Conservation (phyloP, 2,329 filamentous ascomycete genomes). For the Fusarium drepaniforme region DNA sequence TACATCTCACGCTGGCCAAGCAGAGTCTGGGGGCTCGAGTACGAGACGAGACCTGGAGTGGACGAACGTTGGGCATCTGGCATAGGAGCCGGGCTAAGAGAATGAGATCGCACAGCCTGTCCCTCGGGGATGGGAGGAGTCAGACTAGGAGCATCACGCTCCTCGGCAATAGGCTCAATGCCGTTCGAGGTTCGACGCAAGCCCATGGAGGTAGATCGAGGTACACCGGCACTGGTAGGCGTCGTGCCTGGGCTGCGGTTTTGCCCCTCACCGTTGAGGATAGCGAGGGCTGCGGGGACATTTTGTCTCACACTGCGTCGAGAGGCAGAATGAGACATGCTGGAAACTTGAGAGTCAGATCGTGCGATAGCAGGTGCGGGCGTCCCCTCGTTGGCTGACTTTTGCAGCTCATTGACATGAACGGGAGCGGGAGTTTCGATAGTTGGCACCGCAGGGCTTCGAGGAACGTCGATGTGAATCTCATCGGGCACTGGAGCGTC, state of each 20-base stretch:
- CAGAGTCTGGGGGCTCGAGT: slow-evolving; percentile 66
- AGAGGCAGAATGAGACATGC: slow-evolving; percentile 27
- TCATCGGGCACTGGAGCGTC: slow-evolving; percentile 78
- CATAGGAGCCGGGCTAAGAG: slow-evolving; percentile 35
- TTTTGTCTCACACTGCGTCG: slow-evolving; percentile 39
- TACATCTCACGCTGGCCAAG: slow-evolving; percentile 68
- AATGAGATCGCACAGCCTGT: slow-evolving; percentile 13
- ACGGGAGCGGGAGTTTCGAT: slow-evolving; percentile 71
- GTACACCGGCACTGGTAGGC: slow-evolving; percentile 27
- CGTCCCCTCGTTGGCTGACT: slow-evolving; percentile 67
- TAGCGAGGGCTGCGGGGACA: slow-evolving; percentile 39
- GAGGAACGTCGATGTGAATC: slow-evolving; percentile 60
- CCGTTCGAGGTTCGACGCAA: slow-evolving; percentile 44
- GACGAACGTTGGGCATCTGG: slow-evolving; percentile 46
- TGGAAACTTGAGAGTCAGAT: slow-evolving; percentile 47
- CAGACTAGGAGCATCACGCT: slow-evolving; percentile 42
- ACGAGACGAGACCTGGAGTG: slow-evolving; percentile 62
- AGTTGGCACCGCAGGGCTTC: background rate
- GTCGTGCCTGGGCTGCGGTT: slow-evolving; percentile 39
- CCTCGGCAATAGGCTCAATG: slow-evolving; percentile 60
- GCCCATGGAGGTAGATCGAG: slow-evolving; percentile 37
- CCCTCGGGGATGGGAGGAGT: slow-evolving; percentile 35
- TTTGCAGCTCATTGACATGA: slow-evolving; percentile 72
- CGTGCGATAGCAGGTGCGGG: slow-evolving; percentile 48
- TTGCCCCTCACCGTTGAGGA: slow-evolving; percentile 41